Evolutionary conservation across 2,329 filamentous ascomycete genomes (phyloP), one percentile per base, ranked within the genome.

Genomic region (Penicillium sclerotiorum): DNA sequence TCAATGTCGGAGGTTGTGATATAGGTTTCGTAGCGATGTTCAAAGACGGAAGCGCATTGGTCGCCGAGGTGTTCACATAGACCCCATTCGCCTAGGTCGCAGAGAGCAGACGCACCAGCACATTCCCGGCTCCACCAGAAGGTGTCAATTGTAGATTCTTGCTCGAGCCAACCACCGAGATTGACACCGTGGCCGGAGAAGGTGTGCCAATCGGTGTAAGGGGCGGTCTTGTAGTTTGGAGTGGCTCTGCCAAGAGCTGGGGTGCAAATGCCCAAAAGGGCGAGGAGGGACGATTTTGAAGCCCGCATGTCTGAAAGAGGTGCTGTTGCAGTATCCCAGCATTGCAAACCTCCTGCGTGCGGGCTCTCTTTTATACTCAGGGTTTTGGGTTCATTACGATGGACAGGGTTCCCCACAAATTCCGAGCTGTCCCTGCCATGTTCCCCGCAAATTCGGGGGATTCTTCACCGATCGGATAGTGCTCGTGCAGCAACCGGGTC

Each of bases 71-170:
- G 48, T 2, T 45, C 45, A 35, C 56, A 58, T 13, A 58, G 45
- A 22, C 50, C 55, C 63, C 62, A 65, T 61, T 66, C 62, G 37
- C 64, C 62, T 1, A 43, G 28, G 22, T 22, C 40, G 20, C 40
- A 43, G 18, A 43, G 40, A 15, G 20, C 18, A 22, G 50, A 35
- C 5, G 56, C 62, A 5, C 52, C 52, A 35, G 45, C 47, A 12
- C 58, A 52, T 41, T 64, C 53, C 5, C 39, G 55, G 11, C 21
- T 38, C 61, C 61, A 66, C 51, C 57, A 61, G 1, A 28, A 13
- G 12, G 47, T 58, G 32, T 64, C 60, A 21, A 65, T 60, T 12
- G 57, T 61, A 20, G 59, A 58, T 47, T 64, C 60, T 45, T 64
- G 59, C 13, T 55, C 57, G 2, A 64, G 57, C 62, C 58, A 64